These are phyloP conservation scores for Vigna hirtella DNA, from an alignment of 306 rosid species.

Conservation along the genomic window DNA sequence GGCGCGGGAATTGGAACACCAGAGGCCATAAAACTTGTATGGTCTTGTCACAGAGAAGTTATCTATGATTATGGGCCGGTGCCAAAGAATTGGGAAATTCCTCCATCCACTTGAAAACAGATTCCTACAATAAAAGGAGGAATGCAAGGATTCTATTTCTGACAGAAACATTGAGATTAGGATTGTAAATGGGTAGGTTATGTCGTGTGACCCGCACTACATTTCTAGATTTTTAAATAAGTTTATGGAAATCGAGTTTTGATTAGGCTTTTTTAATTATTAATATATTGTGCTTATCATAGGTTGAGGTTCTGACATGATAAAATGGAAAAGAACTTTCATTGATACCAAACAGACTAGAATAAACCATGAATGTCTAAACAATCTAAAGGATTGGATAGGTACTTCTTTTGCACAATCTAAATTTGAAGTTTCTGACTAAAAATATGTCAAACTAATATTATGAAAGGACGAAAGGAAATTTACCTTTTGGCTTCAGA, in stretches of 20 bases:
- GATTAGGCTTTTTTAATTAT: background rate
- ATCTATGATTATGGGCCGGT: conserved; percentile 87
- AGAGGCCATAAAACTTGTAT: conserved; percentile 94
- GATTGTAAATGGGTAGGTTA: background rate
- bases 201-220: background rate
- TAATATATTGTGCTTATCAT: background rate
- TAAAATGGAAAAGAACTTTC: background rate
- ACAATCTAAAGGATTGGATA: background rate
- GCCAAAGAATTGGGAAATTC: conserved; percentile 68
- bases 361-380: background rate
- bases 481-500: background rate
- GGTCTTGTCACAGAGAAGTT: conserved; percentile 97
- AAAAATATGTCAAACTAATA: background rate
- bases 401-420: background rate
- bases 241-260: conserved; percentile 13
- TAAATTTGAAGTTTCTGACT: background rate
- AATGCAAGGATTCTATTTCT: background rate
- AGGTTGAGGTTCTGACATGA: background rate
- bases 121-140: background rate
- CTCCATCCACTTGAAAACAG: conserved; percentile 70
- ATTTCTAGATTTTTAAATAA: conserved; percentile 38
- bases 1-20: conserved; percentile 99
- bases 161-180: conserved; percentile 14
- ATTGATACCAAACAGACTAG: background rate
- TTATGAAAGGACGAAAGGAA: background rate